Base-by-base conservation (phyloP, 2,329 filamentous ascomycete genomes). In the Alternaria panax region DNA sequence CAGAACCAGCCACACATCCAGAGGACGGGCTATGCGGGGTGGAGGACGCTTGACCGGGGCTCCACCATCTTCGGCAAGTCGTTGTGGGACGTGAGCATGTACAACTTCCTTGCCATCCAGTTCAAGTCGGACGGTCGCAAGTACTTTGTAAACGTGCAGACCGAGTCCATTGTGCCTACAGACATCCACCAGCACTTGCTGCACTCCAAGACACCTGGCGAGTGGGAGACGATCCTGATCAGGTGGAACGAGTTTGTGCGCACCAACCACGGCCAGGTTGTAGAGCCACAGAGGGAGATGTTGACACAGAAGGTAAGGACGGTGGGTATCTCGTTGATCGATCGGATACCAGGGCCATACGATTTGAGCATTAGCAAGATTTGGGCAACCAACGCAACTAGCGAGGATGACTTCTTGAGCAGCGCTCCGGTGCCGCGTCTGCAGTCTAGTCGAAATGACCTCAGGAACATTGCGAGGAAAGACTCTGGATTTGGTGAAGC, bases 141-240 rank as follows among this genome's bases (percentile, higher is more conserved):
- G 71, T 99, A 98, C 81, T 92, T 97, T 58, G 88, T 99, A 72
- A 99, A 99, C 78, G 82, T 99, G 16, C 95, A 98, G 82, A 97
- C 93, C 3, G 94, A 99, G 75, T 92, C 91, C 1, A 89, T 99
- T 55, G 92, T 97, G 47, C 91, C 92, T 11, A 94, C 93, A n/a
- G 95, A 99, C 77, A 84, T 99, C 64, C 95, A 98, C 78, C 95
- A 99, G 77, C 95, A 99, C 78, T 85, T 95, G 50, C 80, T 99
- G 5, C 96, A 92, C 68, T 85, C 90, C 8, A 90, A 89, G 72
- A 86, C 87, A 8, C 89, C 91, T 0, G 93, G 93, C 1, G 86
- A 93, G 71, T 99, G 95, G 95, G 94, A 99, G 83, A 97, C 95
- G 2, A 86, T 97, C n/a, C 79, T 96, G 46, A 90, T 99, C 64